These are phyloP conservation scores for Vanrija humicola DNA, from an alignment of 1,284 basidiomycete species.

Conservation along the genomic window DNA sequence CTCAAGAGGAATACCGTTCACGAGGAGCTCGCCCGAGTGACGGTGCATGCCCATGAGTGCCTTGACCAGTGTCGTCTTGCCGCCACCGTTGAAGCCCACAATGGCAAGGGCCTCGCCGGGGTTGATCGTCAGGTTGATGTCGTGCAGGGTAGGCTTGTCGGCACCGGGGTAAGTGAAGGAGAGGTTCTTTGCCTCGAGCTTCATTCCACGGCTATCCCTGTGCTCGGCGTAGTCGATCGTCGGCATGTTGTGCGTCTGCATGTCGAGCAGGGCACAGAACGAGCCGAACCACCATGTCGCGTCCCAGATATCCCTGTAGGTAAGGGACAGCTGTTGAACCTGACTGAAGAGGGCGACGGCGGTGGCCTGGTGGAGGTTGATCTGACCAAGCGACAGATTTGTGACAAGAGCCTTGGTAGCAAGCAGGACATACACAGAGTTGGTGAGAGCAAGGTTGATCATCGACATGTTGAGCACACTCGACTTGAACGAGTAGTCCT, in stretches of 20 bases:
- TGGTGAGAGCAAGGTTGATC: slow-evolving; percentile 46
- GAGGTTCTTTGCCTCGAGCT: slow-evolving; percentile 65
- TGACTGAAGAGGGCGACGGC: slow-evolving; percentile 40
- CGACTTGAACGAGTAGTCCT: slow-evolving; percentile 11
- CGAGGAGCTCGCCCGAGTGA: slow-evolving; percentile 58
- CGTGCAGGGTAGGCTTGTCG: slow-evolving; percentile 59
- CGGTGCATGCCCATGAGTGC: slow-evolving; percentile 65
- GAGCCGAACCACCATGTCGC: slow-evolving; percentile 53
- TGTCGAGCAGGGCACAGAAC: slow-evolving; percentile 66
- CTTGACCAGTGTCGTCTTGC: slow-evolving; percentile 74
- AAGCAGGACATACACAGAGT: slow-evolving; percentile 54
- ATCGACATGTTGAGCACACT: background rate
- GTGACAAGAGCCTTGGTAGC: slow-evolving; percentile 63
- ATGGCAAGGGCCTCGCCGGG: slow-evolving; percentile 74
- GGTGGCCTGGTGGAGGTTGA: slow-evolving; percentile 69
- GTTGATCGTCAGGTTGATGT: slow-evolving; percentile 64
- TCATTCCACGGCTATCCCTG: slow-evolving; percentile 54
- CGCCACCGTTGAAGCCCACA: slow-evolving; percentile 58
- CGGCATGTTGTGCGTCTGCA: slow-evolving; percentile 52
- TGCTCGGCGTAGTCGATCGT: slow-evolving; percentile 27
- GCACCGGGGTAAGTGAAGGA: slow-evolving; percentile 72
- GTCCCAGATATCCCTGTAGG: background rate
- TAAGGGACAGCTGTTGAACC: too few relatives aligned
- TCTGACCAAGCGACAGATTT: slow-evolving; percentile 62
- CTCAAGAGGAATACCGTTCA: slow-evolving; percentile 66